phyloP scores from a whole-genome alignment of 805 yeast genomes.

The Candida taoyuanica region DNA sequence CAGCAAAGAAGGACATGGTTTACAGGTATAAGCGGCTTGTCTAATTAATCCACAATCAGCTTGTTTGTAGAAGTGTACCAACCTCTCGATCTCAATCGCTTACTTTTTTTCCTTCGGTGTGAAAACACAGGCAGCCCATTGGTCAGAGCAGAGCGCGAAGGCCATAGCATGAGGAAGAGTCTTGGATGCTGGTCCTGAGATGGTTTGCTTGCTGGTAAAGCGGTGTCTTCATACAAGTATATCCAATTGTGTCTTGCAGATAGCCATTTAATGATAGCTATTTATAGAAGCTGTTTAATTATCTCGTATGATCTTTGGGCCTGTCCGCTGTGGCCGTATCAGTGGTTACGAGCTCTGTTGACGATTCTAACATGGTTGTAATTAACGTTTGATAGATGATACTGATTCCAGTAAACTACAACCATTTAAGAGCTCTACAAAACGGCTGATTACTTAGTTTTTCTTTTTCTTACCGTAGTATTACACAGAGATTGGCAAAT shows the following conservation, averaged over 20 bases:
- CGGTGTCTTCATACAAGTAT: too few relatives aligned
- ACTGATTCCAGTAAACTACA: neutral
- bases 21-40: too few relatives aligned
- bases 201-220: too few relatives aligned
- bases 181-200: too few relatives aligned
- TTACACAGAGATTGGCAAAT: constrained; percentile 3
- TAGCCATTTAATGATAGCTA: neutral
- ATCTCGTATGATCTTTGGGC: neutral
- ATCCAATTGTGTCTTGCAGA: neutral
- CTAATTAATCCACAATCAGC: too few relatives aligned
- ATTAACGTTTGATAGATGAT: too few relatives aligned
- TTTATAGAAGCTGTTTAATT: neutral
- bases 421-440: neutral
- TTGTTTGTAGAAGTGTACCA: neutral
- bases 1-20: constrained; percentile 16
- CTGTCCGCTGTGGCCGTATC: neutral
- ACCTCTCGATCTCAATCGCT: constrained; percentile 4
- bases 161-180: too few relatives aligned
- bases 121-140: constrained; percentile 12
- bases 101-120: constrained; percentile 11
- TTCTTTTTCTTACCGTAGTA: constrained; percentile 5
- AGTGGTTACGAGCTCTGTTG: neutral
- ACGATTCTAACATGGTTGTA: too few relatives aligned
- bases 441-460: neutral
- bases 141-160: constrained; percentile 8